Conservation (phyloP, 768 basidiomycete genomes). For the Suillus subaureus region DNA sequence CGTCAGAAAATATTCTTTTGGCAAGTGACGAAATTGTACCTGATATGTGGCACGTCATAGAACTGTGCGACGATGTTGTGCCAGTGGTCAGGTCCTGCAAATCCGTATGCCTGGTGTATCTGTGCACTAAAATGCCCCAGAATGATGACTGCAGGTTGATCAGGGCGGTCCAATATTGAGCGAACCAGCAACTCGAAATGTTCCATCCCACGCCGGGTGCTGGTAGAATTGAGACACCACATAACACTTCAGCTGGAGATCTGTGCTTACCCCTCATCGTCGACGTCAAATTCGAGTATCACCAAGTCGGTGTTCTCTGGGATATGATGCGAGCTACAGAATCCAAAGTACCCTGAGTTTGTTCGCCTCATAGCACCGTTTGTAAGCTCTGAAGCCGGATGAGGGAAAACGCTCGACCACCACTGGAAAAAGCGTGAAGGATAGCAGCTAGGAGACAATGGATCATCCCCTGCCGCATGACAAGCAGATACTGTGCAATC, state of each 20-base stretch:
- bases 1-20: slow-evolving; percentile 4
- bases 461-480: slow-evolving; percentile 92
- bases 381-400: slow-evolving; percentile 96
- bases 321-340: slow-evolving; percentile 90
- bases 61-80: slow-evolving; percentile 93
- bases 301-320: slow-evolving; percentile 94
- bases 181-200: slow-evolving; percentile 93
- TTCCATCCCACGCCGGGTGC: slow-evolving; percentile 70
- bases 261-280: slow-evolving; percentile 77
- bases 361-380: slow-evolving; percentile 95
- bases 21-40: slow-evolving; percentile 37
- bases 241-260: neutral
- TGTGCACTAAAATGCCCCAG: slow-evolving; percentile 97
- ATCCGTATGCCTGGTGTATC: slow-evolving; percentile 74
- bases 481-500: slow-evolving; percentile 79
- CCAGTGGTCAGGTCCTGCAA: slow-evolving; percentile 87
- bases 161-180: slow-evolving; percentile 86
- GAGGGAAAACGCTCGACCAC: slow-evolving; percentile 98
- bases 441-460: slow-evolving; percentile 82
- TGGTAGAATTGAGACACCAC: slow-evolving; percentile 28
- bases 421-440: slow-evolving; percentile 95
- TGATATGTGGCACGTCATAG: slow-evolving; percentile 95
- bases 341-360: slow-evolving; percentile 93
- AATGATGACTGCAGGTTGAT: slow-evolving; percentile 89
- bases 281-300: slow-evolving; percentile 92